These are phyloP conservation scores for Protoeuglena noctilucae DNA, from an alignment of 139 green algal genomes.

Conservation along the genomic window DNA sequence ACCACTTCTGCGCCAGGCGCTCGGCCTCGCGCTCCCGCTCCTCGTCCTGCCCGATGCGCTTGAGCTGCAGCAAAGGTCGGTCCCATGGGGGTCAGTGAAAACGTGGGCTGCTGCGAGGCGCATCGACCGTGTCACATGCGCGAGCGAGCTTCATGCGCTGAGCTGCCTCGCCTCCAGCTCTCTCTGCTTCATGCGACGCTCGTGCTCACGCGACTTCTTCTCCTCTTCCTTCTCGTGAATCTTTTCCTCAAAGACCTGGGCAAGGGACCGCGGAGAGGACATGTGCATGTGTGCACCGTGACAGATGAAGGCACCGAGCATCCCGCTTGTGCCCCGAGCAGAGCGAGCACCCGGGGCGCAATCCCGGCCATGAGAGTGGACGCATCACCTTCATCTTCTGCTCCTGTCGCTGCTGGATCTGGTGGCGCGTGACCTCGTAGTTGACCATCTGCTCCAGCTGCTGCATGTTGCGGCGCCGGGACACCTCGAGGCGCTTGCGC, in stretches of 20 bases:
- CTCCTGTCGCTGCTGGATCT: not conserved
- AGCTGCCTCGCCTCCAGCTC: too few relatives aligned
- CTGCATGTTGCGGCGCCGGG: not conserved
- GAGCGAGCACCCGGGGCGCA: too few relatives aligned
- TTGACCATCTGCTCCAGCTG: not conserved
- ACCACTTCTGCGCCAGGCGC: not conserved
- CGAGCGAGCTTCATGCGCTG: too few relatives aligned
- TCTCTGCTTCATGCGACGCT: not conserved
- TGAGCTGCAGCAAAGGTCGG: too few relatives aligned
- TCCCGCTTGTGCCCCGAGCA: too few relatives aligned
- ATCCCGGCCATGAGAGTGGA: too few relatives aligned
- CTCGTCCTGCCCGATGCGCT: not conserved
- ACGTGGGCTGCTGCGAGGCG: too few relatives aligned
- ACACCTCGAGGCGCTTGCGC: not conserved
- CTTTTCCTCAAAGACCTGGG: not conserved
- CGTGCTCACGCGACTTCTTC: not conserved
- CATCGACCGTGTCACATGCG: too few relatives aligned
- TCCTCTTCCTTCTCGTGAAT: not conserved
- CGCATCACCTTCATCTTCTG: not conserved
- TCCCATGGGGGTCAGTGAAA: too few relatives aligned
- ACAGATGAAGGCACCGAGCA: too few relatives aligned
- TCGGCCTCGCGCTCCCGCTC: not conserved
- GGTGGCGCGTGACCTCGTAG: not conserved
- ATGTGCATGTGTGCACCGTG: too few relatives aligned
- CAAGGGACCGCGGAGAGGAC: too few relatives aligned